Base-by-base conservation (phyloP, 805 yeast genomes). In the Tetrapisispora nanseiensis region DNA sequence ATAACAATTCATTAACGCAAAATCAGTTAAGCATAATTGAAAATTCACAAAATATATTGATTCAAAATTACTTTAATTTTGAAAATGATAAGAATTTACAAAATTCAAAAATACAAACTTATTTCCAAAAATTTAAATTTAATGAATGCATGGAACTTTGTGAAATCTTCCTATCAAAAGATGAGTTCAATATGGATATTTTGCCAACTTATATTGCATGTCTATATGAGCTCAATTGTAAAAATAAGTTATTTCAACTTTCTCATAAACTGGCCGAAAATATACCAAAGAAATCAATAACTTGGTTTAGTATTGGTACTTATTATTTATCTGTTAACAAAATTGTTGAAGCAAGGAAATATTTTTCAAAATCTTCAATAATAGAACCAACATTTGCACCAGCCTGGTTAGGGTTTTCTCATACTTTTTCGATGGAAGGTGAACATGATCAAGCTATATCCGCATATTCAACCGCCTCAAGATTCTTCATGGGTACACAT, bases 331-430 rank as follows among this genome's bases (percentile, higher is more conserved):
- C 87, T 4, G 78, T 82, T 5, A 73, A 72, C 45, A 82, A 82
- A 57, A 69, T 84, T 11, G 61, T 78, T 6, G 97, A 89, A 49
- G 95, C 97, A 0, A 70, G 98, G 45, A 75, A 82, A 48, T 86
- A 75, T 56, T 92, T 87, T 63, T 81, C 92, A 32, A 87, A 86
- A 58, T 89, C 97, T 0, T 86, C 97, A 1, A 70, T 87, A 50
- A 62, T 89, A 46, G 82, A 86, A 54, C 94, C 98, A 3, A 84
- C 80, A 50, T 87, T 85, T 65, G 94, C 92, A 0, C 90, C 85
- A 40, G 95, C 97, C 1, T 92, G 98, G 98, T 79, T 92, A 27
- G 98, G 97, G 2, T 92, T 92, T 66, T 97, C 97, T 1, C 97
- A 90, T 56, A 89, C 97, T 0, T 92, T 89, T 73, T 96, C 96